phyloP scores from a whole-genome alignment of 1,284 basidiomycete genomes.

The Tilletia indica region DNA sequence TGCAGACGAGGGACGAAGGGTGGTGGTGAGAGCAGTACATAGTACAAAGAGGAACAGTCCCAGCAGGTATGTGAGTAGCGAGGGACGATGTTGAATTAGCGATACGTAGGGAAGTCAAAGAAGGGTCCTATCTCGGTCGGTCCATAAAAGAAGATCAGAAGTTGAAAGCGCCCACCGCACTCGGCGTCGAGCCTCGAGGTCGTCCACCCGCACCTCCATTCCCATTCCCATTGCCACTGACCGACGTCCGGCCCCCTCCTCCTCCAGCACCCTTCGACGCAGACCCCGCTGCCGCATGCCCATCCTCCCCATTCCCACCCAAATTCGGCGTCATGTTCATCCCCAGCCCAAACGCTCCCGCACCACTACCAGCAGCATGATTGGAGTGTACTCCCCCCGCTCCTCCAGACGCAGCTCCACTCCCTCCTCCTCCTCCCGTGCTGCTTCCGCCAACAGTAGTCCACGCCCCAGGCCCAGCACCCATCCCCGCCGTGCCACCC shows the following conservation, averaged over 20 bases:
- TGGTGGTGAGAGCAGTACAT: too few species aligned
- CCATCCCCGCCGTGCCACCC: not conserved
- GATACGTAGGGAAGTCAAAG: too few species aligned
- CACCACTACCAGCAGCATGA: too few species aligned
- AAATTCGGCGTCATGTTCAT: not conserved
- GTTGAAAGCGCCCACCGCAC: constrained; percentile 14
- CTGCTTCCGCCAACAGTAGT: constrained; percentile 1
- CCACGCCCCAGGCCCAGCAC: not conserved
- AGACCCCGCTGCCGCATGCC: not conserved
- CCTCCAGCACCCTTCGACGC: not conserved
- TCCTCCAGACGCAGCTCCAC: not conserved
- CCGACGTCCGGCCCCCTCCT: not conserved
- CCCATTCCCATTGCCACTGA: not conserved
- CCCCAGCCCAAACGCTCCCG: not conserved
- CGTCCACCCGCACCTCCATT: not conserved
- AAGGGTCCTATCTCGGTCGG: too few species aligned
- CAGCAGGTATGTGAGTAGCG: too few species aligned
- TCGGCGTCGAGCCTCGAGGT: not conserved
- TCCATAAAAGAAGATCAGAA: not conserved
- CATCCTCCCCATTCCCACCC: not conserved
- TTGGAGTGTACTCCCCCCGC: too few species aligned
- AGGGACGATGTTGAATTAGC: too few species aligned
- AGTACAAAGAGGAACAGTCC: not conserved
- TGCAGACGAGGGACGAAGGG: too few species aligned
- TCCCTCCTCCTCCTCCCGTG: not conserved